A percentile compares a stretch with the other conserved stretches of the same genome.
These are phyloP conservation scores for Bertia moriformis DNA, from an alignment of 2,329 filamentous ascomycete genomes.

Conservation along the genomic window DNA sequence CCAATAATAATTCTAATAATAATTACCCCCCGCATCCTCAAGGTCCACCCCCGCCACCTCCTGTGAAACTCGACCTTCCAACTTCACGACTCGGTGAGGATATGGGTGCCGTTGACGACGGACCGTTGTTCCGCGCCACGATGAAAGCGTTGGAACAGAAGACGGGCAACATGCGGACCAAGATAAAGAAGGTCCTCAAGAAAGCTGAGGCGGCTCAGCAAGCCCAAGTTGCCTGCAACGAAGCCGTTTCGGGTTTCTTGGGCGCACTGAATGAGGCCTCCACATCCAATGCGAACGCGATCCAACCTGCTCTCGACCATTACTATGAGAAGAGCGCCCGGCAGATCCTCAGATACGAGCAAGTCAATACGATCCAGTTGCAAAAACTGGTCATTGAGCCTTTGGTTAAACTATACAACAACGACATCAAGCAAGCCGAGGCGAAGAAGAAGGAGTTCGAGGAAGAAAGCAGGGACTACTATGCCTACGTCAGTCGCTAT, in stretches of 20 bases:
- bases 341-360: conserved; percentile 78
- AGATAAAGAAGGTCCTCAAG: conserved; percentile 93
- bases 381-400: conserved; percentile 93
- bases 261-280: conserved; percentile 78
- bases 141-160: conserved; percentile 95
- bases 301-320: conserved; percentile 92
- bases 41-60: conserved; percentile 11
- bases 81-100: conserved; percentile 78
- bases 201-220: conserved; percentile 78
- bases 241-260: conserved; percentile 69
- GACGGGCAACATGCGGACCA: conserved; percentile 79
- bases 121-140: conserved; percentile 86
- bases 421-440: conserved; percentile 96
- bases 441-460: conserved; percentile 95
- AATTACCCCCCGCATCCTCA: conserved; percentile 1
- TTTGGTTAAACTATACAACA: conserved; percentile 75
- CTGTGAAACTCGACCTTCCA: conserved; percentile 73
- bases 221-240: conserved; percentile 72
- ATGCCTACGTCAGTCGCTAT: conserved; percentile 85
- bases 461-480: conserved; percentile 97
- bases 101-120: conserved; percentile 73
- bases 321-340: conserved; percentile 95
- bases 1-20: conserved; percentile 25
- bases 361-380: conserved; percentile 67
- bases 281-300: conserved; percentile 81